These are phyloP conservation scores for Eucalyptus pauciflora DNA, from an alignment of 345 rosid genomes.

Conservation along the genomic window DNA sequence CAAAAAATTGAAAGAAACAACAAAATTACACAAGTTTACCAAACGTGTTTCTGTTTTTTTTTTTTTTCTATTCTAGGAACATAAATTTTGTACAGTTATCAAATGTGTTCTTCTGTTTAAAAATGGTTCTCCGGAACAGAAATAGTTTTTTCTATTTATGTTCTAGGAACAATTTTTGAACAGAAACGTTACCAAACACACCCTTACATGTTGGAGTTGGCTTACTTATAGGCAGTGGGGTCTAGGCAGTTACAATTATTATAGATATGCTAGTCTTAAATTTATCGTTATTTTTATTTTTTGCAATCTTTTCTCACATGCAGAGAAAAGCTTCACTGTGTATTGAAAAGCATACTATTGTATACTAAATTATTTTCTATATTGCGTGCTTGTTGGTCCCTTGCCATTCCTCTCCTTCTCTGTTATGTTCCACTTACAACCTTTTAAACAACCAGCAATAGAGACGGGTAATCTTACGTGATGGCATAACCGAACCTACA, in stretches of 20 bases:
- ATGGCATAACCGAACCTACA: background rate
- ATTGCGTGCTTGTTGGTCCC: background rate
- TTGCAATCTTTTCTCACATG: background rate
- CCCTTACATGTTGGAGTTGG: background rate
- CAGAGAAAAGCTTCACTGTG: background rate
- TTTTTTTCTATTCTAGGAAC: no score
- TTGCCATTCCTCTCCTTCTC: background rate
- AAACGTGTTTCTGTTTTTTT: no score
- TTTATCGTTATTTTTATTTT: no score
- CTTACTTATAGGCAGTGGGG: background rate
- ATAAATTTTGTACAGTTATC: no score
- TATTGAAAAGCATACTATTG: background rate
- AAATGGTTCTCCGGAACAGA: no score
- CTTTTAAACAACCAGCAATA: background rate
- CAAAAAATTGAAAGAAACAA: no score
- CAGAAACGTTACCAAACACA: no score
- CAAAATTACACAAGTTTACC: no score
- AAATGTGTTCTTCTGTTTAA: no score
- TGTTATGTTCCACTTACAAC: background rate
- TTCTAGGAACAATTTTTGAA: no score
- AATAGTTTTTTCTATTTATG: no score
- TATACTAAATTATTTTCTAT: background rate
- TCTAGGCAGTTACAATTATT: background rate
- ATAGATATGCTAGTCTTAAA: background rate
- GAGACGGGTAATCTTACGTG: background rate